These are phyloP conservation scores for Arbutus unedo DNA, from an alignment of 148 eudicot species.

Conservation along the genomic window DNA sequence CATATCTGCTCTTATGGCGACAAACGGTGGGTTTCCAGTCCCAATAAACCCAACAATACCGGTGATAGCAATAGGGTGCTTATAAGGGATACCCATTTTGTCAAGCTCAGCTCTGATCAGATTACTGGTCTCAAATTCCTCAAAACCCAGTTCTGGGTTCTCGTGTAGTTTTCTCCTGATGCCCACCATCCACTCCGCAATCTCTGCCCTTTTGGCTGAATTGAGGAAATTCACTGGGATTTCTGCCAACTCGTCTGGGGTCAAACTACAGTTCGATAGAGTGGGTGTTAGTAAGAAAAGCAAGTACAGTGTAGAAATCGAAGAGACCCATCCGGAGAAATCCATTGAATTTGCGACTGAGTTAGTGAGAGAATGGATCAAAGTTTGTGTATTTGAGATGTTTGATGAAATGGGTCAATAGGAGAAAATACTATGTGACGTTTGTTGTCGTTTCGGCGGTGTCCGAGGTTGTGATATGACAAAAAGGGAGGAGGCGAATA, in stretches of 20 bases:
- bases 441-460: not conserved
- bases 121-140: slow-evolving; percentile 50
- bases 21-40: slow-evolving; percentile 47
- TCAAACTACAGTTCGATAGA: slow-evolving; percentile 23
- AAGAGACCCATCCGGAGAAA: slow-evolving; percentile 21
- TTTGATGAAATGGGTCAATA: not conserved
- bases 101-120: slow-evolving; percentile 48
- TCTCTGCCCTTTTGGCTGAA: slow-evolving; percentile 32
- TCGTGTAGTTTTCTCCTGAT: slow-evolving; percentile 50
- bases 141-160: slow-evolving; percentile 50
- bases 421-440: not conserved
- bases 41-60: slow-evolving; percentile 49
- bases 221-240: slow-evolving; percentile 39
- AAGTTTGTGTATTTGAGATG: not conserved
- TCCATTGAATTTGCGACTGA: slow-evolving; percentile 20
- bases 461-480: not conserved
- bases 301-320: slow-evolving; percentile 19
- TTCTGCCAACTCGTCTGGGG: slow-evolving; percentile 23
- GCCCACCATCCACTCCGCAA: slow-evolving; percentile 41
- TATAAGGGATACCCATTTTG: slow-evolving; percentile 39
- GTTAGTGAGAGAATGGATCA: not conserved
- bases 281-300: slow-evolving; percentile 16
- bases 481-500: not conserved
- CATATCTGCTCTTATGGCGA: slow-evolving; percentile 60
- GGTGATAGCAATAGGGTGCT: slow-evolving; percentile 44